Conservation (phyloP, 768 basidiomycete species). For the Mycena galopus region DNA sequence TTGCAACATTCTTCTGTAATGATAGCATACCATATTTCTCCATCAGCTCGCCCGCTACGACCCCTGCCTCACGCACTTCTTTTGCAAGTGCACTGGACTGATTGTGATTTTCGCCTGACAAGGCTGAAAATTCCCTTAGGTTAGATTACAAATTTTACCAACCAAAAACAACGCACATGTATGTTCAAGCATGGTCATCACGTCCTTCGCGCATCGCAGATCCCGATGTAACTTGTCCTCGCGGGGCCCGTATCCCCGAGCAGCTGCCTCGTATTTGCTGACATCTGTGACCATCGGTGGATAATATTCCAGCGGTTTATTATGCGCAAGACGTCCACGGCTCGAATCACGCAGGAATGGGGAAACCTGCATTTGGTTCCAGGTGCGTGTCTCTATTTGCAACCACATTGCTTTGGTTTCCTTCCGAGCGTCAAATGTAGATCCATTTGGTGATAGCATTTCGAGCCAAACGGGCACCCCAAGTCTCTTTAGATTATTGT, state of each 20-base stretch:
- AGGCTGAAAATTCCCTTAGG: too few species aligned
- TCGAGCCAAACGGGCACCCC: conserved; percentile 15
- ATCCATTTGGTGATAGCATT: background rate
- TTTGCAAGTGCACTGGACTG: background rate
- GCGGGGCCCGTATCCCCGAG: conserved; percentile 1
- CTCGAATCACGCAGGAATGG: background rate
- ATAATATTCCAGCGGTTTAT: conserved; percentile 22
- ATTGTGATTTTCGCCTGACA: background rate
- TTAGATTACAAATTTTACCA: too few species aligned
- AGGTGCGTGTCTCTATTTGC: background rate
- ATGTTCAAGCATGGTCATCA: too few species aligned
- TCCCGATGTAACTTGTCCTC: too few species aligned
- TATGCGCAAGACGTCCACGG: background rate
- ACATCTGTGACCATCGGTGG: background rate
- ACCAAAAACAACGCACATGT: too few species aligned
- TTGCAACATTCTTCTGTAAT: too few species aligned
- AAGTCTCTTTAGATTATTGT: background rate
- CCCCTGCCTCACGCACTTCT: background rate
- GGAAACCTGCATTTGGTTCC: background rate
- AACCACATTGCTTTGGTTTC: background rate
- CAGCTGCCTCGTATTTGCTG: background rate
- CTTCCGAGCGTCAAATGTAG: background rate
- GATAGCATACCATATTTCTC: conserved; percentile 12
- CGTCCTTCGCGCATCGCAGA: too few species aligned
- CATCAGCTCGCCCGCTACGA: background rate